A percentile compares a stretch with the other conserved stretches of the same genome.
Evolutionary conservation across 805 yeast genomes (phyloP).

Genomic region (Middelhovenomyces tepae): DNA sequence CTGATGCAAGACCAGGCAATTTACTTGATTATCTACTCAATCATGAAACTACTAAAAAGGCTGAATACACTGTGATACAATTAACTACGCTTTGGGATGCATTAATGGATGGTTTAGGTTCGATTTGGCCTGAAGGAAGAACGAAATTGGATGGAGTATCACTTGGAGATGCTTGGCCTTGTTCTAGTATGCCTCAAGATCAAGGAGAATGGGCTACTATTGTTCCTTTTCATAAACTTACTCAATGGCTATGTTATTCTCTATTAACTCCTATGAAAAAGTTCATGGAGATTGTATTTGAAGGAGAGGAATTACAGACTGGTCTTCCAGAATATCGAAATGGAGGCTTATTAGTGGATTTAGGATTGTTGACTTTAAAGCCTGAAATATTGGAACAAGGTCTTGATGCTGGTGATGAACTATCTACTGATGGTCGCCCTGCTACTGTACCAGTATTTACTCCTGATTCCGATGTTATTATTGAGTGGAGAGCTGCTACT

Average conservation of each 20-base stretch:
- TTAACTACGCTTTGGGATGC: constrained; percentile 44
- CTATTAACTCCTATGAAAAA: constrained; percentile 42
- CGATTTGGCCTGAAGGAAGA: constrained; percentile 58
- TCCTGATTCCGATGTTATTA: constrained; percentile 51
- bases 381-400: constrained; percentile 25
- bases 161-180: constrained; percentile 56
- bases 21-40: constrained; percentile 39
- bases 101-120: constrained; percentile 45
- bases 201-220: constrained; percentile 32
- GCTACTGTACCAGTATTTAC: constrained; percentile 39
- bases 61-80: constrained; percentile 28
- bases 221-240: constrained; percentile 55
- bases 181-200: constrained; percentile 20
- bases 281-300: constrained; percentile 34
- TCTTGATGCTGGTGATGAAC: constrained; percentile 4
- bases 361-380: constrained; percentile 42
- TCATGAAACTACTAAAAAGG: constrained; percentile 15
- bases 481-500: constrained; percentile 60
- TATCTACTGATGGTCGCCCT: constrained; percentile 14
- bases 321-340: constrained; percentile 57
- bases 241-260: constrained; percentile 62
- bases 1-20: constrained; percentile 43
- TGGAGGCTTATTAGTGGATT: constrained; percentile 55
- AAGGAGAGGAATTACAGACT: constrained; percentile 37
- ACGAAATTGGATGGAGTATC: constrained; percentile 41